These are phyloP conservation scores for Ophiostoma sp. DNA, from an alignment of 2,329 filamentous ascomycete genomes.

Conservation along the genomic window DNA sequence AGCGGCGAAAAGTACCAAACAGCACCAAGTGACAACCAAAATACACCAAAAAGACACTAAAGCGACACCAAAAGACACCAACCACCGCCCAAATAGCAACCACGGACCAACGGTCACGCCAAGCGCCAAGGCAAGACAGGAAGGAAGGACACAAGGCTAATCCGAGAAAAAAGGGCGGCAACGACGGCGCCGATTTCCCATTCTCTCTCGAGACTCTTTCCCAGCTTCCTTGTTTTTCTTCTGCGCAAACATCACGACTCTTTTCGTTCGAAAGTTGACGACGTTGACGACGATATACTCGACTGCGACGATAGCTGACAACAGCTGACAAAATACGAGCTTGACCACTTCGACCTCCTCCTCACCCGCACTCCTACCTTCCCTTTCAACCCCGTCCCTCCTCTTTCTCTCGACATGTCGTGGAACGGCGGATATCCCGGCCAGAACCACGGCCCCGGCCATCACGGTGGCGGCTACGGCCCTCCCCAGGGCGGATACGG, in stretches of 20 bases:
- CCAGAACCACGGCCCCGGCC: conserved; percentile 33
- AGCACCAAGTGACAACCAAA: neutral
- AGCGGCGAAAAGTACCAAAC: neutral
- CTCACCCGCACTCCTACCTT: neutral
- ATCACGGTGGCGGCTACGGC: conserved; percentile 27
- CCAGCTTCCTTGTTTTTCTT: neutral
- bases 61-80: neutral
- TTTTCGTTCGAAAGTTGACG: neutral
- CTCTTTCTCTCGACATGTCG: conserved; percentile 12
- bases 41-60: neutral
- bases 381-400: neutral
- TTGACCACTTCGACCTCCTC: neutral
- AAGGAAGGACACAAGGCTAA: neutral
- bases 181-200: neutral
- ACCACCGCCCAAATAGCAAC: neutral
- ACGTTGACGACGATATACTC: neutral
- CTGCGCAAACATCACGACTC: neutral
- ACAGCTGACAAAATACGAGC: neutral
- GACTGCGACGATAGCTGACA: neutral
- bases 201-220: conserved; percentile 7
- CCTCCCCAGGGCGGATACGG: conserved; percentile 7
- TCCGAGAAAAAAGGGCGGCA: neutral
- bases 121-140: conserved; percentile 7
- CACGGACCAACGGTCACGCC: neutral
- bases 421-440: conserved; percentile 32